These are phyloP conservation scores for Penicillium vulpinum DNA, from an alignment of 2,329 filamentous ascomycete species.

Conservation along the genomic window DNA sequence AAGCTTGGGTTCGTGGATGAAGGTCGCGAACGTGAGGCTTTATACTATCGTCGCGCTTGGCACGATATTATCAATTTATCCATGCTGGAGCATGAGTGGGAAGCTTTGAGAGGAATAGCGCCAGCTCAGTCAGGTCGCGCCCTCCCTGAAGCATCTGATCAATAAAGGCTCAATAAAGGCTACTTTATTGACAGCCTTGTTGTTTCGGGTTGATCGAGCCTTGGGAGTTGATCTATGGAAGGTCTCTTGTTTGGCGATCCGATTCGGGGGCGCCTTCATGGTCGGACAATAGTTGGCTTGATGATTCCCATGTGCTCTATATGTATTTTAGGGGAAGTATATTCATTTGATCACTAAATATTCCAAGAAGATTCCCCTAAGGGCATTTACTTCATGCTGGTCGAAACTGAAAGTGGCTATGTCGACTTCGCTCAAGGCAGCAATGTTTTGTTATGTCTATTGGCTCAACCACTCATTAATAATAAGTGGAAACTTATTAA, in stretches of 20 bases:
- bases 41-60: constrained; percentile 11
- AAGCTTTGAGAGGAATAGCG: not conserved
- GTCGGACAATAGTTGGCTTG: not conserved
- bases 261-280: too few species aligned
- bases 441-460: too few species aligned
- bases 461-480: too few species aligned
- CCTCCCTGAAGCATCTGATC: not conserved
- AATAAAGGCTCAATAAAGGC: not conserved
- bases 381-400: too few species aligned
- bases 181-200: not conserved
- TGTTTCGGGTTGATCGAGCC: not conserved
- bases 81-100: constrained; percentile 10
- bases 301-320: not conserved
- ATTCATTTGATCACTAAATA: too few species aligned
- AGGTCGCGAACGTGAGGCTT: constrained; percentile 14
- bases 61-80: constrained; percentile 12
- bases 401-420: too few species aligned
- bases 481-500: too few species aligned
- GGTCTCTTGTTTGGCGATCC: not conserved
- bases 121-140: not conserved
- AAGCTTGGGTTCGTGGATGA: constrained; percentile 17
- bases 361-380: too few species aligned
- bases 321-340: too few species aligned
- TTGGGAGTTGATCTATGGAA: not conserved
- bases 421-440: too few species aligned